Percentiles rank a stretch among this genome's conserved stretches.
Conservation (phyloP, 1,139 yeast genomes). For the Pichia sp. region DNA sequence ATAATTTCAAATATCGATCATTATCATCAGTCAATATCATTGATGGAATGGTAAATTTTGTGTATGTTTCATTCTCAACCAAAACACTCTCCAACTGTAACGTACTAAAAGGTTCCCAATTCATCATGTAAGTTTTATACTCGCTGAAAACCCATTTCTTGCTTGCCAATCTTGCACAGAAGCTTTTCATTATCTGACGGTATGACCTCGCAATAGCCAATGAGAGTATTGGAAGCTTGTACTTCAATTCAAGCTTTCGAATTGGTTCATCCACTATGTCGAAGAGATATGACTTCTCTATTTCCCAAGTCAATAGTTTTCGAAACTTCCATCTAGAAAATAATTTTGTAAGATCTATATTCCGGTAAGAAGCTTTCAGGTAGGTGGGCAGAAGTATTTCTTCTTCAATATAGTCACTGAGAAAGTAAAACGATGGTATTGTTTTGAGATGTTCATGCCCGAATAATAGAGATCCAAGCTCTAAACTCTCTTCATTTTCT, state of each 20-base stretch:
- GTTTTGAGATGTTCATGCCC: background rate
- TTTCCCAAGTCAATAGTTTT: background rate
- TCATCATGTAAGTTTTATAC: constrained; percentile 8
- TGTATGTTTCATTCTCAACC: background rate
- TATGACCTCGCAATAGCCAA: too few species aligned
- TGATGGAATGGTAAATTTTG: background rate
- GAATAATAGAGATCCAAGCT: background rate
- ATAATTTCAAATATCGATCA: constrained; percentile 2
- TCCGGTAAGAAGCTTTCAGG: background rate
- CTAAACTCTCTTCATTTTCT: background rate
- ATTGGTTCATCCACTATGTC: constrained; percentile 4
- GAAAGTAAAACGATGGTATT: background rate
- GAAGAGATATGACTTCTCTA: background rate
- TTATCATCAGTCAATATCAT: background rate
- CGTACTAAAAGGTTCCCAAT: constrained; percentile 12
- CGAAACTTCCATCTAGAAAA: background rate
- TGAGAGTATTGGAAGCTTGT: background rate
- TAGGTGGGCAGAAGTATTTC: background rate
- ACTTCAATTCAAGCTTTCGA: constrained; percentile 6
- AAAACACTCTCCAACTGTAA: background rate
- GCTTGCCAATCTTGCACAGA: background rate
- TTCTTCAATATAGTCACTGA: background rate
- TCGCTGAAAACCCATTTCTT: constrained; percentile 5
- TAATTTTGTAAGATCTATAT: background rate
- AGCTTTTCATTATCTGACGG: background rate